Evolutionary conservation across 495 filamentous ascomycete genomes (phyloP).

Genomic region (Hypoxylon perforatum): DNA sequence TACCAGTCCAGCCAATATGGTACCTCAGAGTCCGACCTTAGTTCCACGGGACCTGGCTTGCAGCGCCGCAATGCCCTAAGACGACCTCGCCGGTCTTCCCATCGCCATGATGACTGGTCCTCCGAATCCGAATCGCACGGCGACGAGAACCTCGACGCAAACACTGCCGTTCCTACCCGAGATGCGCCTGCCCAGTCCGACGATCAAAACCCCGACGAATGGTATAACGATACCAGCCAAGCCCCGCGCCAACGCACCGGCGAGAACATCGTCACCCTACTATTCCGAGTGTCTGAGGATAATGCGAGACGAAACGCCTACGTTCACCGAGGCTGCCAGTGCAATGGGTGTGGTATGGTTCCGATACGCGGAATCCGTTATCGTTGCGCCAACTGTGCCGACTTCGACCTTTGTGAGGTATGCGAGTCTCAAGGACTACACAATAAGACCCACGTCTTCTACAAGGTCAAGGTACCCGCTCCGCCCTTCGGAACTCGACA

Average conservation of each 20-base stretch:
- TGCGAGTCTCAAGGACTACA: constrained; percentile 89
- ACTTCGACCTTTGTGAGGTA: constrained; percentile 90
- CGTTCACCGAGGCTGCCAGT: constrained; percentile 92
- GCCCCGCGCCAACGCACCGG: constrained; percentile 68
- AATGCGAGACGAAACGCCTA: constrained; percentile 85
- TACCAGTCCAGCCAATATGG: constrained; percentile 39
- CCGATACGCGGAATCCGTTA: constrained; percentile 94
- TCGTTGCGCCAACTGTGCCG: constrained; percentile 89
- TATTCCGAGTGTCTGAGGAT: constrained; percentile 85
- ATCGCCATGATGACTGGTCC: constrained; percentile 40
- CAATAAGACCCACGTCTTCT: constrained; percentile 93
- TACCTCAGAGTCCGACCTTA: constrained; percentile 36
- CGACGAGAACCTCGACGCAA: constrained; percentile 54
- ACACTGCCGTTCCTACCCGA: constrained; percentile 16
- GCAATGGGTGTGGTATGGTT: constrained; percentile 84
- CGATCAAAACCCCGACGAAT: constrained; percentile 69
- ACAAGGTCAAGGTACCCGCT: constrained; percentile 73
- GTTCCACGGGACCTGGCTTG: constrained; percentile 48
- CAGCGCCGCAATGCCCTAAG: constrained; percentile 71
- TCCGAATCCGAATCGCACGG: constrained; percentile 59
- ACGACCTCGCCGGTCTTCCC: constrained; percentile 53
- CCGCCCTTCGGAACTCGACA: constrained; percentile 63
- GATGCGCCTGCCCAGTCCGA: constrained; percentile 53
- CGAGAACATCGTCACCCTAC: constrained; percentile 76
- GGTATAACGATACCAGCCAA: constrained; percentile 56